Base-by-base conservation (phyloP, 2,329 filamentous ascomycete genomes). In the Fusarium stilboides region DNA sequence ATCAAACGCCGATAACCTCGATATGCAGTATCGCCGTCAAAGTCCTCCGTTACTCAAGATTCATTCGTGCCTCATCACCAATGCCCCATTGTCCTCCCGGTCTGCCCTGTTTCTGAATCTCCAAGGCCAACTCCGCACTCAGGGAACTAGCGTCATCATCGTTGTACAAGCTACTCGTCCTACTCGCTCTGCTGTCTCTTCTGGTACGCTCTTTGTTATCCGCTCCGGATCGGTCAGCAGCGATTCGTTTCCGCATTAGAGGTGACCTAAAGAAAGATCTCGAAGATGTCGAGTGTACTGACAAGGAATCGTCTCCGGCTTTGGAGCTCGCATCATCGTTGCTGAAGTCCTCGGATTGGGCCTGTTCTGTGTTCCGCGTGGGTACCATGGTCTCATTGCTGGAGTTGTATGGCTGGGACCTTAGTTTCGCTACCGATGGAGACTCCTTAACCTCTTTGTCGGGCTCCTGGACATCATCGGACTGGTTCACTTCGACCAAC, bases 1-100 rank as follows among this genome's bases (percentile, higher is more conserved):
- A 77, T 95, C 78, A 57, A 73, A 71, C 64, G 60, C 71, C 69
- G n/a, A 39, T 58, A 40, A 59, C 57, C 46, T 58, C 54, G 45
- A 26, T 42, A 51, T 63, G 57, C 44, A 60, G 45, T 36, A 65
- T 65, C 54, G 42, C 34, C 50, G 43, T 56, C 56, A 51, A 55
- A 44, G 34, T 57, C 22, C 15, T 39, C 20, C 26, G 46, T 74
- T 62, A 74, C 61, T 95, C 93, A 70, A 97, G 81, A 33, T 89
- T 91, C 92, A 97, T 96, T 74, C 91, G 86, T 24, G 92, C 89
- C 75, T 97, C 94, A 77, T 97, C 94, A 2, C 92, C 92, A 50
- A 97, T 87, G 1, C 93, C 92, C 90, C 94, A 94, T 73, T 88
- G 87, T 5, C 80, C 86, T 70, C 82, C 89, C 70, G 86, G 88